phyloP scores from a whole-genome alignment of 2,329 filamentous ascomycete genomes.

The Penicillium sp. region DNA sequence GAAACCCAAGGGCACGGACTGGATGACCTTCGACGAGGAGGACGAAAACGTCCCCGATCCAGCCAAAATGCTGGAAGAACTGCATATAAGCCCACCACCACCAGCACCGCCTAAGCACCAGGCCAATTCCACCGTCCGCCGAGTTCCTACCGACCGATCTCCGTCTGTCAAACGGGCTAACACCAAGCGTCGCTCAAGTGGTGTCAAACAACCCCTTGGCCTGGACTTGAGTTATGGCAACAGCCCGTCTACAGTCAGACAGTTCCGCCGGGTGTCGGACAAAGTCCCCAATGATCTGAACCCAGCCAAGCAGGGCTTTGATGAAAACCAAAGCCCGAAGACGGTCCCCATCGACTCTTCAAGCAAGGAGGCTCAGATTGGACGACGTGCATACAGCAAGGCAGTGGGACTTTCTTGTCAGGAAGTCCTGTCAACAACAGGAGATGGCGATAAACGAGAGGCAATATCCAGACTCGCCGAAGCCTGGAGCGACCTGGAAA shows the following conservation, averaged over 20 bases:
- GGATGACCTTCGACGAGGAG: conserved; percentile 35
- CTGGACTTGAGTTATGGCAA: conserved; percentile 93
- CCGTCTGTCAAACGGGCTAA: conserved; percentile 42
- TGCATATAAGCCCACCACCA: conserved; percentile 46
- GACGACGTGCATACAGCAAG: conserved; percentile 75
- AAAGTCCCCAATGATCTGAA: conserved; percentile 44
- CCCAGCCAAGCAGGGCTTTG: conserved; percentile 27
- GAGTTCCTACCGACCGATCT: conserved; percentile 45
- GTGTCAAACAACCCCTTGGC: conserved; percentile 73
- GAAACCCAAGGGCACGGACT: conserved; percentile 54
- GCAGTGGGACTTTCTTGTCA: conserved; percentile 79
- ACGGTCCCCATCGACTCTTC: conserved; percentile 32
- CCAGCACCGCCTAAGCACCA: conserved; percentile 49
- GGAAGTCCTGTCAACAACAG: conserved; percentile 80
- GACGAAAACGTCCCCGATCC: conserved; percentile 24
- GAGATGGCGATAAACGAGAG: conserved; percentile 69
- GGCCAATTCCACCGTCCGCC: conserved; percentile 57
- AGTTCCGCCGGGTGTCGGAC: conserved; percentile 86
- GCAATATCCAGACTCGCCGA: conserved; percentile 79
- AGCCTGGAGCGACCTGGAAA: conserved; percentile 79
- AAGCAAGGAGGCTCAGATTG: conserved; percentile 79
- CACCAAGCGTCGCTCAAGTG: conserved; percentile 46
- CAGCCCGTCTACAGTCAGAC: conserved; percentile 82
- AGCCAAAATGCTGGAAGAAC: conserved; percentile 40
- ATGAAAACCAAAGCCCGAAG: conserved; percentile 44